Evolutionary conservation across 805 yeast genomes (phyloP).

Genomic region (Saccharomycopsis schoenii): DNA sequence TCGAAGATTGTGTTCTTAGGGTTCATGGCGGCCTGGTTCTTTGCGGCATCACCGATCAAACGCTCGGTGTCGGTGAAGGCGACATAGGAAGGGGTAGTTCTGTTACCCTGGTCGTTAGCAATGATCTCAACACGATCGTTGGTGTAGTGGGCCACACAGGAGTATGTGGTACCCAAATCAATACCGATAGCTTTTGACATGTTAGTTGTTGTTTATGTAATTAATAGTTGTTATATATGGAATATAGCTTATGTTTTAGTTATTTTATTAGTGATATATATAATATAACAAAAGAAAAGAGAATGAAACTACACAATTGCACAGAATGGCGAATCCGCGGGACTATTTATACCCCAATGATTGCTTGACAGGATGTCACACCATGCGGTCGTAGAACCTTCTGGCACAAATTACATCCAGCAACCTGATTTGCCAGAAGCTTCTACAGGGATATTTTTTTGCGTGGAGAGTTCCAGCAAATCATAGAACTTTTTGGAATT

Average conservation of each 20-base stretch:
- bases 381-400: neutral
- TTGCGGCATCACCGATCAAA: slow-evolving; percentile 95
- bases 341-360: neutral
- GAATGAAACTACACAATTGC: neutral
- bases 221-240: neutral
- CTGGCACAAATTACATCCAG: neutral
- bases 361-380: neutral
- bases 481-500: neutral
- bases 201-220: neutral
- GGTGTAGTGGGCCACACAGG: slow-evolving; percentile 86
- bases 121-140: slow-evolving; percentile 89
- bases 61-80: slow-evolving; percentile 95
- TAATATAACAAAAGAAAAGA: neutral
- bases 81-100: slow-evolving; percentile 95
- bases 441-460: neutral
- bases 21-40: slow-evolving; percentile 97
- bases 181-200: slow-evolving; percentile 65
- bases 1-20: slow-evolving; percentile 90
- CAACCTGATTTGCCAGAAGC: neutral
- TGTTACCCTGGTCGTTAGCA: slow-evolving; percentile 97
- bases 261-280: no score
- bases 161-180: slow-evolving; percentile 96
- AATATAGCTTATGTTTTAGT: neutral
- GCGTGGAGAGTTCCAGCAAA: neutral
- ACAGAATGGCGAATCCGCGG: neutral